phyloP scores from a whole-genome alignment of 805 yeast species.

The Lipomyces anomalus region DNA sequence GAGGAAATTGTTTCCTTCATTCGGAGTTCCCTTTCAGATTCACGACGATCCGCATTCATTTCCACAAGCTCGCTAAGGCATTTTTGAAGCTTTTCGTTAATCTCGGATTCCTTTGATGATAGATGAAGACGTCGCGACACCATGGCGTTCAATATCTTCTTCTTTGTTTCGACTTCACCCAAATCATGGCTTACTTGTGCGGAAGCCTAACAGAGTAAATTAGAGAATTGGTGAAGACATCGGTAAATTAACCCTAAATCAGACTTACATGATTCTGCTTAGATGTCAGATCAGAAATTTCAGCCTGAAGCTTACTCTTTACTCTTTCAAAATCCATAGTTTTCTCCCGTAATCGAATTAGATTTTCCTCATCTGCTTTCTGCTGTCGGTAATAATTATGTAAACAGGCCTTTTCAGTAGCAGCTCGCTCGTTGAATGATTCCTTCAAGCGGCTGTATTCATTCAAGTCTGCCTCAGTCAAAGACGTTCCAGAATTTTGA shows the following conservation, averaged over 20 bases:
- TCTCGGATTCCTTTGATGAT: slow-evolving; percentile 45
- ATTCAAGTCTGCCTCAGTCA: slow-evolving; percentile 47
- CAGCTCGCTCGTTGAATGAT: slow-evolving; percentile 35
- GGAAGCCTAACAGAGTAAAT: slow-evolving; percentile 10
- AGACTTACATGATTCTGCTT: slow-evolving; percentile 35
- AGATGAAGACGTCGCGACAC: slow-evolving; percentile 24
- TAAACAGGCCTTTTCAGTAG: slow-evolving; percentile 25
- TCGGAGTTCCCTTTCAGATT: slow-evolving; percentile 60
- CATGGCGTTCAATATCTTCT: slow-evolving; percentile 12
- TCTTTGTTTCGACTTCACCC: slow-evolving; percentile 26
- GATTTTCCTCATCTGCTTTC: slow-evolving; percentile 26
- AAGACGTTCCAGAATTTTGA: slow-evolving; percentile 33
- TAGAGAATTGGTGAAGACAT: neutral
- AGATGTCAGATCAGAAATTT: slow-evolving; percentile 36
- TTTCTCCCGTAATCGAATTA: slow-evolving; percentile 19
- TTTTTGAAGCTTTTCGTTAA: slow-evolving; percentile 60
- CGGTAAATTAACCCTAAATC: neutral
- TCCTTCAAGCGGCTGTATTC: slow-evolving; percentile 58
- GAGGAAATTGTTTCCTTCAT: slow-evolving; percentile 67
- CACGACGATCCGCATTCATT: slow-evolving; percentile 69
- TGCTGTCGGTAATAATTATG: slow-evolving; percentile 25
- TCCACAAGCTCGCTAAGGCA: slow-evolving; percentile 60
- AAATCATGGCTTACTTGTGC: slow-evolving; percentile 25
- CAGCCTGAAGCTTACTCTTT: slow-evolving; percentile 25
- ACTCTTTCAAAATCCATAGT: slow-evolving; percentile 16